Base-by-base conservation (phyloP, 129 eudicot genomes). In the Kitagawia praeruptora region DNA sequence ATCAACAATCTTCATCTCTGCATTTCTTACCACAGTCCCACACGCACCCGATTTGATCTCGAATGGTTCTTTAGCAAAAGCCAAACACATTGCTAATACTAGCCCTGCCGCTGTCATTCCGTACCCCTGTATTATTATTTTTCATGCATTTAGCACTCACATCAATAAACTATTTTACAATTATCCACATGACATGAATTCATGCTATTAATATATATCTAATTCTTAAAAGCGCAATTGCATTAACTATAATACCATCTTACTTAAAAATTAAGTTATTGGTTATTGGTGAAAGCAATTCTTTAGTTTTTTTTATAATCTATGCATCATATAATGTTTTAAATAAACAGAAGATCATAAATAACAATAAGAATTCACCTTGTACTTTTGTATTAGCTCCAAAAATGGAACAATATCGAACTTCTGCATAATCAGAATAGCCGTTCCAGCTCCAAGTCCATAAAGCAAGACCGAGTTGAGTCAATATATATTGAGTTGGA, bases 41-140 rank as follows among this genome's bases (percentile, higher is more conserved):
- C 99, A 92, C 18, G 97, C 92, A 23, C 99, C 99, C 1, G 99
- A 89, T 86, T 95, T 95, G 2, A 92, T 87, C 78, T 90, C 96
- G 39, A 70, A 87, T 4, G 99, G 93, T 84, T 90, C 96, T 79
- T 95, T 95, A 4, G 96, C 99, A 54, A 95, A 95, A 4, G 97
- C 99, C 81, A 89, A 81, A 78, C 99, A 95, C 97, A 95, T 88
- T 56, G 97, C 89, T 77, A 95, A 63, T n/a, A n/a, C n/a, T 4
- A 97, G 98, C 70, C 99, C 99, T 1, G 99, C 97, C 83, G 92
- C 99, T 3, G 99, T 95, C 99, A 95, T 95, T 53, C 99, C 97
- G 44, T 95, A 95, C 21, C 99, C 99, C 99, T 95, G 77, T 37
- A 51, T 56, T 75, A 37, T 63, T 12, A 61, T 53, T 53, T 53